phyloP scores from a whole-genome alignment of 345 rosid genomes.

The Linum tenue region DNA sequence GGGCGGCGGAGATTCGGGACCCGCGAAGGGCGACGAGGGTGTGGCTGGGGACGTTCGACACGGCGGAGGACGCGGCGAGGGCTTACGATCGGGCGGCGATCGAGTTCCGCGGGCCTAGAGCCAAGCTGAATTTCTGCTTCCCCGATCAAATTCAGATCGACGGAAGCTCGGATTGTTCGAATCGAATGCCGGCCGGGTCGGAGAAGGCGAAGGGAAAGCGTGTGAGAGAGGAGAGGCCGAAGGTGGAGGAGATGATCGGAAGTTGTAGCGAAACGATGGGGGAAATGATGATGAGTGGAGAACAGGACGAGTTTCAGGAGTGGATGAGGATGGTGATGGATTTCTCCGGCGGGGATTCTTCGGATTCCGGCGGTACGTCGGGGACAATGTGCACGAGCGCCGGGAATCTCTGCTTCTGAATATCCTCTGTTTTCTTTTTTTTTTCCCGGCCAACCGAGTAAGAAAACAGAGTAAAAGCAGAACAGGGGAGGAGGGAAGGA shows the following conservation, averaged over 20 bases:
- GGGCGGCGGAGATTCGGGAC: conserved; percentile 96
- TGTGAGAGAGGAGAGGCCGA: not conserved
- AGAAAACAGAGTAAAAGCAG: not conserved
- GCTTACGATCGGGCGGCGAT: conserved; percentile 80
- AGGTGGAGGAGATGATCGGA: not conserved
- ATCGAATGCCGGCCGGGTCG: not conserved
- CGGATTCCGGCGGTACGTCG: conserved; percentile 40
- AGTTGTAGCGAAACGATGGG: conserved; percentile 6
- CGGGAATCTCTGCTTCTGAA: not conserved
- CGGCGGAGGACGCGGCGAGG: conserved; percentile 86
- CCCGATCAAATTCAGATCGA: conserved; percentile 20
- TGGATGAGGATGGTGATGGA: conserved; percentile 51
- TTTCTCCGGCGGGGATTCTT: conserved; percentile 43
- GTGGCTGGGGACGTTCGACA: conserved; percentile 89
- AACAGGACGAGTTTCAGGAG: conserved; percentile 28
- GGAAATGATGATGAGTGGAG: conserved; percentile 11
- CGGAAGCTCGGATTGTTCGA: not conserved
- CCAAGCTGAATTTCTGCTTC: conserved; percentile 52
- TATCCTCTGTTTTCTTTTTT: not conserved
- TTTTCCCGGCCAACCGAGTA: not conserved
- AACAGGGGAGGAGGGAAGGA: not conserved
- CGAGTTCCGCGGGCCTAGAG: conserved; percentile 40
- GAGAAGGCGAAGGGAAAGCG: too few relatives aligned
- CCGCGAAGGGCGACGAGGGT: conserved; percentile 69
- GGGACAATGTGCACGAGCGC: conserved; percentile 1